Conservation (phyloP, 257 asterid species). For the Rauvolfia tetraphylla region DNA sequence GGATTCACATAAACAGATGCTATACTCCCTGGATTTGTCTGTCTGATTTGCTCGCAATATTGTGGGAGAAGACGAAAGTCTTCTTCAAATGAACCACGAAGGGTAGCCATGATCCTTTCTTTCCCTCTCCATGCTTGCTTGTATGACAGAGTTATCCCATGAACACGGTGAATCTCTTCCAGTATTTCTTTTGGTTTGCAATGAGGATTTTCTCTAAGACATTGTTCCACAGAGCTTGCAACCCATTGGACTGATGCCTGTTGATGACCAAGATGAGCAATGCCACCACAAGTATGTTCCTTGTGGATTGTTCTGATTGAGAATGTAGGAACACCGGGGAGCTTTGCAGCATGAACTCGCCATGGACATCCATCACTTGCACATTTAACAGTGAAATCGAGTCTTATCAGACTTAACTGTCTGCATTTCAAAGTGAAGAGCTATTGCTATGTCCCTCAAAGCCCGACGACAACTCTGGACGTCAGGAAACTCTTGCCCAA, state of each 20-base stretch:
- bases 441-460: conserved; percentile 63
- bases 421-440: conserved; percentile 69
- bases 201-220: conserved; percentile 57
- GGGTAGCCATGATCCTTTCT: conserved; percentile 57
- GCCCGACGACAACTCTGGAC: conserved; percentile 67
- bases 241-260: conserved; percentile 84
- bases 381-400: conserved; percentile 72
- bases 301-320: conserved; percentile 57
- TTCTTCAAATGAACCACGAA: conserved; percentile 60
- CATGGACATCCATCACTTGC: conserved; percentile 74
- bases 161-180: conserved; percentile 65
- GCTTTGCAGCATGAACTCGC: conserved; percentile 73
- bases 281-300: conserved; percentile 59
- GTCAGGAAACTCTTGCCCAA: conserved; percentile 71
- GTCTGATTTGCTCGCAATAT: conserved; percentile 55
- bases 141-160: conserved; percentile 66
- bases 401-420: conserved; percentile 70
- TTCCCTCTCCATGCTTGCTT: conserved; percentile 84
- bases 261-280: conserved; percentile 63
- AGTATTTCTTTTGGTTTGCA: conserved; percentile 67
- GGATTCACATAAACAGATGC: conserved; percentile 55
- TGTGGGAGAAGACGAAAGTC: conserved; percentile 66
- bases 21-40: conserved; percentile 69
- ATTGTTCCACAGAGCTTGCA: conserved; percentile 57
- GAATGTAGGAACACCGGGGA: conserved; percentile 65